Evolutionary conservation across 1,139 yeast genomes (phyloP), one percentile per base, ranked within the genome.

Genomic region (Saccharomyces hybrid): DNA sequence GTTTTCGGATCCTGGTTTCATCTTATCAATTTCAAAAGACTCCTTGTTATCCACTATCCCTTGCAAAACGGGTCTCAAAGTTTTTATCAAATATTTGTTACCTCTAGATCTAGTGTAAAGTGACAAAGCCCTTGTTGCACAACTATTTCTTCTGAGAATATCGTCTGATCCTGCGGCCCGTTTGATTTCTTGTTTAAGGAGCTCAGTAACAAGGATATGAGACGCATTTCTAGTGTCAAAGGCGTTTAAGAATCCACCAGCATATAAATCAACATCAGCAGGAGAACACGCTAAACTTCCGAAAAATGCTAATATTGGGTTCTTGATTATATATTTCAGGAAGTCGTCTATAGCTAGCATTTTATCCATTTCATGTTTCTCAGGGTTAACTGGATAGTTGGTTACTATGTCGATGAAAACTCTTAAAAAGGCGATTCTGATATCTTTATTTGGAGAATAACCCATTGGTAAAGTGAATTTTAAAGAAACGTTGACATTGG

Each of bases 401-500:
- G 76, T 71, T 64, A 83, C 80, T 69, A 82, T 86, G 54, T 84
- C 82, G 1, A 87, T 81, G 64, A 89, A 87, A 4, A 88, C 93
- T 61, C 85, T 84, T 64, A 88, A 74, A 64, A 88, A 88, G 0
- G 93, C 83, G 3, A 85, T 74, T 56, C 95, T 73, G 32, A 88
- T 81, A 54, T 82, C 79, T 20, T 73, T 70, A 63, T 86, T 86
- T 38, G 79, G 79, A 61, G 88, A 89, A 63, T 83, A 86, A 0
- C 96, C 95, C 63, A 88, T 75, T 0, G 95, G 90, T 23, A 89
- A 71, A 0, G 90, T 90, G 68, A 82, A 82, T 53, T 82, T 83
- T 65, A 89, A 76, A 6, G 96, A 96, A 51, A 87, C 83, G 58
- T 85, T 90, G 2, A 85, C 82, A 63, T 89, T 90, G n/a, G 87